Conservation (phyloP, 1,284 basidiomycete genomes). For the Tilletia walkeri region DNA sequence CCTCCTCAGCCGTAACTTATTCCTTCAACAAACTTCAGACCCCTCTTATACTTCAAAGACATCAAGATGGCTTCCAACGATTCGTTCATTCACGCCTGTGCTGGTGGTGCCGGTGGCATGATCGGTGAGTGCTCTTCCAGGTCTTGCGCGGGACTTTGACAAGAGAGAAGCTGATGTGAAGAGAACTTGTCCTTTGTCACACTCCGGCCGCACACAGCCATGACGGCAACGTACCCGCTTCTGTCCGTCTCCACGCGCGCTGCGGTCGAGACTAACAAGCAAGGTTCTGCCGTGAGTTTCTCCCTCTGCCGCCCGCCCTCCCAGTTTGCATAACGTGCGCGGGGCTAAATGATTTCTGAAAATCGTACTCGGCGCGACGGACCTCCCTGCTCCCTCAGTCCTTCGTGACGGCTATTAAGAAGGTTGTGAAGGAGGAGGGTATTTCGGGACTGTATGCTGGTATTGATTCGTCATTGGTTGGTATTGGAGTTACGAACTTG, state of each 20-base stretch:
- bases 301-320: background rate
- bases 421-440: conserved; percentile 82
- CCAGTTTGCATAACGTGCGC: too few relatives aligned
- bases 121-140: conserved; percentile 52
- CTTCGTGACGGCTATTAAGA: conserved; percentile 61
- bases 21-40: background rate
- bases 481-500: conserved; percentile 91
- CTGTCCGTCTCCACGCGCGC: conserved; percentile 89
- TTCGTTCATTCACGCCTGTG: conserved; percentile 81
- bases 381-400: background rate
- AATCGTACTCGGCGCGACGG: background rate
- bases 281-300: conserved; percentile 66
- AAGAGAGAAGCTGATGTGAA: too few relatives aligned
- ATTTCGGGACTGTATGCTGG: conserved; percentile 82
- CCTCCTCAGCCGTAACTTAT: background rate
- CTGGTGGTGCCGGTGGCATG: conserved; percentile 87
- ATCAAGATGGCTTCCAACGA: conserved; percentile 58
- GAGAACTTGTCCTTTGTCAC: background rate
- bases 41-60: background rate
- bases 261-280: conserved; percentile 80
- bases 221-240: conserved; percentile 64
- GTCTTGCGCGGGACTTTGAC: background rate
- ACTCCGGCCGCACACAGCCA: conserved; percentile 21
- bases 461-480: conserved; percentile 78
- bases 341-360: background rate